phyloP scores from a whole-genome alignment of 2,329 filamentous ascomycete species.

The Phyllosticta paracitricarpa region DNA sequence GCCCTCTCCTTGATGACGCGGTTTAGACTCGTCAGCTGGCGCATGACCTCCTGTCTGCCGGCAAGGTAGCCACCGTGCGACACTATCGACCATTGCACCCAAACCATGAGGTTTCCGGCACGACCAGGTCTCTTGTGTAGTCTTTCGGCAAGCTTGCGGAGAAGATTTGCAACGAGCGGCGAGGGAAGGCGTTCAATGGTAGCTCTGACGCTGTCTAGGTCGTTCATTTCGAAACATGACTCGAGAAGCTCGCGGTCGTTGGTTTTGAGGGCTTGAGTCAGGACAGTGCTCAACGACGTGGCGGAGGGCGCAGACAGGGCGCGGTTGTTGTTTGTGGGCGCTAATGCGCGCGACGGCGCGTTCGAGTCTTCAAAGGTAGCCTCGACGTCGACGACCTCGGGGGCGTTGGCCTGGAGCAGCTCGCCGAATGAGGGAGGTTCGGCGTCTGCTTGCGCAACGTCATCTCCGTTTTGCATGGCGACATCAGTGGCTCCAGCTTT shows the following conservation, averaged over 20 bases:
- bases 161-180: conserved; percentile 64
- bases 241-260: conserved; percentile 86
- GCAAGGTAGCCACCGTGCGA: conserved; percentile 87
- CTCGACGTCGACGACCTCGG: conserved; percentile 67
- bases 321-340: conserved; percentile 34
- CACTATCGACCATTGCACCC: conserved; percentile 92
- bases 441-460: conserved; percentile 25
- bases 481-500: conserved; percentile 1
- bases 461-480: conserved; percentile 17
- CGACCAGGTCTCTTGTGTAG: conserved; percentile 80
- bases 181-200: conserved; percentile 90
- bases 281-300: conserved; percentile 80
- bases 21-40: conserved; percentile 67
- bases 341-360: conserved; percentile 35
- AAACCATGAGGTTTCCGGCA: conserved; percentile 81
- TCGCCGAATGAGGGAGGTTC: conserved; percentile 72
- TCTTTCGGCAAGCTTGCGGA: conserved; percentile 76
- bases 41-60: conserved; percentile 72
- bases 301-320: conserved; percentile 55
- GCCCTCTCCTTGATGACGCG: conserved; percentile 82
- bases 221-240: conserved; percentile 75
- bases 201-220: conserved; percentile 66
- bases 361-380: conserved; percentile 39
- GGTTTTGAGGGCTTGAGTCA: conserved; percentile 84
- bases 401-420: conserved; percentile 58